Base-by-base conservation (phyloP, 371 early-diverging fungal genomes). In the Chytridium lagenaria region DNA sequence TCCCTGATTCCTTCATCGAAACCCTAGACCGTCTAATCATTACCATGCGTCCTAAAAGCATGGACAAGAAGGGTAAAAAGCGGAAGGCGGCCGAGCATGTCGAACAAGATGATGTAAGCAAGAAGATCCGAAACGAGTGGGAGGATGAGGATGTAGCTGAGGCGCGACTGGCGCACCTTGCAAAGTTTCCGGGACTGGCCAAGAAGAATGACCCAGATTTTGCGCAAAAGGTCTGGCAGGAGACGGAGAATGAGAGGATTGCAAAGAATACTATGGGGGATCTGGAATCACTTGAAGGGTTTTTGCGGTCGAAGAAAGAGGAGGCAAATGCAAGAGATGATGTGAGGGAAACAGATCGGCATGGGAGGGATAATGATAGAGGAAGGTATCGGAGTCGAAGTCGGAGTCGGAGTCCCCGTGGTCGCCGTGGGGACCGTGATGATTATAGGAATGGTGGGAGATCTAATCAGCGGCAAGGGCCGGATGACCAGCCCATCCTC, bases 11-110 rank as follows among this genome's bases (percentile, higher is more conserved):
- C 0, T 93, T 98, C 74, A 83, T 95, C 33, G 90, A 88, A 64
- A 93, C 91, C 59, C 78, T 98, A 44, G 92, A 96, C 82, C 90
- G 97, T 28, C 88, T 98, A 31, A 95, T 97, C 70, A 87, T 86
- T 7, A 92, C 95, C 0, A 88, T 97, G 84, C 87, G 90, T 70
- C 95, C 97, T 0, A 92, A 88, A 67, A 51, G 81, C 49, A 40
- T 66, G 72, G 40, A 33, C 40, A 73, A 72, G 59, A 73, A 72
- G 70, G 74, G 67, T 23, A 63, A 80, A 65, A 63, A 66, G 1
- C 31, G 59, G 28, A 66, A 71, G 69, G 69, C 37, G 10, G 68
- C 70, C 50, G 36, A 52, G 31, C 50, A n/a, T 30, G 61, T n/a
- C 40, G 65, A 66, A 34, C 71, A 44, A n/a, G 34, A 26, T 3